A percentile compares a stretch with the other conserved stretches of the same genome.
Conservation (phyloP, 352 stramenopile genomes). For the Blastocystis sp. region DNA sequence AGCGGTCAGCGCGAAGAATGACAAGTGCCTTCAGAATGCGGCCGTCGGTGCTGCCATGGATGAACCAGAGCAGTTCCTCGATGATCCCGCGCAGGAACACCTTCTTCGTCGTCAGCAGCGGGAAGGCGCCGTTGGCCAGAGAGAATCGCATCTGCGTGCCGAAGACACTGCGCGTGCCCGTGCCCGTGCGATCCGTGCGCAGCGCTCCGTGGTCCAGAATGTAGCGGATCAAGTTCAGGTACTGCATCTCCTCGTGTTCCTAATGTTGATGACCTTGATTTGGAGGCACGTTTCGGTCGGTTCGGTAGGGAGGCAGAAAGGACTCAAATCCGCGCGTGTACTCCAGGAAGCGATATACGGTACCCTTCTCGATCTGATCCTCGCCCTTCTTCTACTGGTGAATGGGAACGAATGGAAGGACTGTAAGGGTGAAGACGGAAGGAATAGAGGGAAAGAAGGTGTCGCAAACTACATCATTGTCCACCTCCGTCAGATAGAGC, state of each 20-base stretch:
- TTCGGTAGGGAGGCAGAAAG: constrained; percentile 41
- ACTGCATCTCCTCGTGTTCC: constrained; percentile 85
- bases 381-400: constrained; percentile 11
- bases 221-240: constrained; percentile 89
- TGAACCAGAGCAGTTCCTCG: constrained; percentile 99
- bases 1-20: not conserved
- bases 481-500: constrained; percentile 86
- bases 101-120: constrained; percentile 96
- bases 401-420: not conserved
- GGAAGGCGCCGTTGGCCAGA: constrained; percentile 88
- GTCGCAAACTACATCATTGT: constrained; percentile 84
- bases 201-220: constrained; percentile 88
- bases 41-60: constrained; percentile 75
- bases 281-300: not conserved
- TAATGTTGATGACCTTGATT: not conserved
- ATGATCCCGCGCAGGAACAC: constrained; percentile 98
- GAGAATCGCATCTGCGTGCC: constrained; percentile 87
- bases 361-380: constrained; percentile 70
- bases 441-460: constrained; percentile 81
- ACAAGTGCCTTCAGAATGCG: constrained; percentile 66
- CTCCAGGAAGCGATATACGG: constrained; percentile 76
- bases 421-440: constrained; percentile 10
- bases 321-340: constrained; percentile 68
- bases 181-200: constrained; percentile 93
- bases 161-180: constrained; percentile 96